Evolutionary conservation across 2,329 filamentous ascomycete genomes (phyloP), one percentile per base, ranked within the genome.

Genomic region (Pyricularia sp.): DNA sequence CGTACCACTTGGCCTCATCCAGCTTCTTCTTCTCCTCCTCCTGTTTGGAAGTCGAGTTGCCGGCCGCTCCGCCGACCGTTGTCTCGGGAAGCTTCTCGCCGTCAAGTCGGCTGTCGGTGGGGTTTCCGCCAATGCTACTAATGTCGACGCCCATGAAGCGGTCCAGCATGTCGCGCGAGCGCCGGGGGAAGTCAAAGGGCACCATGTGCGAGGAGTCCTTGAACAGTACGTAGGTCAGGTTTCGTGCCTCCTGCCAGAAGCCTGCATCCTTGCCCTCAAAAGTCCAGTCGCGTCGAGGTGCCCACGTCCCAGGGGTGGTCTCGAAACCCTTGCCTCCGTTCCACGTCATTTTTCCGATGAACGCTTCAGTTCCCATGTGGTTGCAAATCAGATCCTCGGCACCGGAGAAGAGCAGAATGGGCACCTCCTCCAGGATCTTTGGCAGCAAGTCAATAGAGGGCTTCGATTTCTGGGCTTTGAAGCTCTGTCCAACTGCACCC

Each of bases 131-230:
- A 72, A 97, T 96, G 75, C 87, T 90, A 73, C 88, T 91, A 72
- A 98, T 96, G 76, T 98, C 93, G 59, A 99, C 92, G 66, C 88
- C 88, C 86, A 98, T 93, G 81, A 99, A 97, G 59, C 95, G 91
- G 79, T 99, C 94, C 20, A 99, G 88, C 95, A 99, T 99, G 78
- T 98, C 95, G 71, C 94, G 88, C 25, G 90, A 91, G 70, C 93
- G 90, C 65, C 93, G 89, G 0, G 94, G 90, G 74, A 91, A 92
- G 79, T 99, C 94, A 76, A 95, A 98, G 0, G 95, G 96, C 0
- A 99, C 95, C 95, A 99, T 99, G 79, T 99, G 95, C 66, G 92
- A 97, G 20, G 93, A 89, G 78, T 99, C 97, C 83, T 97, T 92
- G 80, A 98, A 97, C 59, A 96, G 84, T 36, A 99, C 90, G 76